These are phyloP conservation scores for Leucocoprinus leucothites DNA, from an alignment of 768 basidiomycete species.

Conservation along the genomic window DNA sequence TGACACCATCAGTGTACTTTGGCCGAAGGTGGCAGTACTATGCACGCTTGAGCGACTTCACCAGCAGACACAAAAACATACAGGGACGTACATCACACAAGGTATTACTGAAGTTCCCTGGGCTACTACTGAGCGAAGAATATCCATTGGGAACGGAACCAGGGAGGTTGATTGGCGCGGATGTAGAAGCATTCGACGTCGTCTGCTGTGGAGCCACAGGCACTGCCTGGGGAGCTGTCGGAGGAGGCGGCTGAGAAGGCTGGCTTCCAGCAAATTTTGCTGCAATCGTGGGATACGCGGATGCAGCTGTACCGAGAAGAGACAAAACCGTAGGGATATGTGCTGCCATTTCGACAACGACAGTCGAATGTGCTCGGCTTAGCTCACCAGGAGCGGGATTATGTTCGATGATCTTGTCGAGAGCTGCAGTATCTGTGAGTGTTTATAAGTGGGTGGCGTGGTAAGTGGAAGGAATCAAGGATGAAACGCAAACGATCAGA, in stretches of 20 bases:
- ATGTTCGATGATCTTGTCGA: constrained; percentile 11
- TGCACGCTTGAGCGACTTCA: constrained; percentile 5
- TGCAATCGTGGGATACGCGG: constrained; percentile 23
- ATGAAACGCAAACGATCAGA: constrained; percentile 18
- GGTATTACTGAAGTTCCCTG: constrained; percentile 27
- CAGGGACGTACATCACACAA: constrained; percentile 49
- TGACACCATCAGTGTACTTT: constrained; percentile 53
- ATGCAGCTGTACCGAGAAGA: constrained; percentile 25
- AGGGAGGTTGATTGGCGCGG: constrained; percentile 29
- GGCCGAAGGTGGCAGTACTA: constrained; percentile 56
- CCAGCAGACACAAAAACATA: not conserved
- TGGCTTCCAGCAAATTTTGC: constrained; percentile 25
- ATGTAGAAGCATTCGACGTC: constrained; percentile 21
- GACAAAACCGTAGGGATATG: constrained; percentile 45
- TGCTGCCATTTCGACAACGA: constrained; percentile 32
- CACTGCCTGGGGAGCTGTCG: constrained; percentile 20
- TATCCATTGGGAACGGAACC: constrained; percentile 22
- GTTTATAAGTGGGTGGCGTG: constrained; percentile 27
- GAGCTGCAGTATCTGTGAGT: constrained; percentile 4
- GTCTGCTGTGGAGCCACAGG: constrained; percentile 23
- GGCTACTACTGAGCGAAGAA: constrained; percentile 22
- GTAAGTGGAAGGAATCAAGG: constrained; percentile 18
- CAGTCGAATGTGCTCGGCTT: constrained; percentile 5
- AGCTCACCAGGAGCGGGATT: constrained; percentile 15
- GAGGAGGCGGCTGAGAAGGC: constrained; percentile 14